These are phyloP conservation scores for Penicillium frequentans DNA, from an alignment of 2,329 filamentous ascomycete genomes.

Conservation along the genomic window DNA sequence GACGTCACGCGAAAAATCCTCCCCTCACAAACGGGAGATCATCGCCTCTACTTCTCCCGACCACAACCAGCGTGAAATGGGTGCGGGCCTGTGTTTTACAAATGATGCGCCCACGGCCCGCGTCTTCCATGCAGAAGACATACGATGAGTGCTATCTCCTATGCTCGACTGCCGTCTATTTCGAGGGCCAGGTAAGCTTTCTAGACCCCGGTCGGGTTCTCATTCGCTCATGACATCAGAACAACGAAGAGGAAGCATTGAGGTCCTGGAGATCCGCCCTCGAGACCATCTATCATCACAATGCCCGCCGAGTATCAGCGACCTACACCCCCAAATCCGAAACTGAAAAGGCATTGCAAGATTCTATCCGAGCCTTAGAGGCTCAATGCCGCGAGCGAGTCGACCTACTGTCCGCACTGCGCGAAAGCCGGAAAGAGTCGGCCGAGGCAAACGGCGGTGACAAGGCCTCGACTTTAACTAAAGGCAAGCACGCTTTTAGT, in stretches of 20 bases:
- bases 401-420: constrained; percentile 79
- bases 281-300: constrained; percentile 83
- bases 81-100: constrained; percentile 19
- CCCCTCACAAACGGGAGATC: constrained; percentile 25
- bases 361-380: constrained; percentile 80
- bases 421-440: constrained; percentile 60
- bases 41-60: constrained; percentile 17
- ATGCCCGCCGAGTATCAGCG: constrained; percentile 70
- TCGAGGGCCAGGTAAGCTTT: constrained; percentile 76
- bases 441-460: constrained; percentile 24
- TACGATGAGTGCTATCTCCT: constrained; percentile 96
- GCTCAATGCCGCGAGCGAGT: constrained; percentile 91
- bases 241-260: constrained; percentile 86
- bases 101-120: constrained; percentile 59
- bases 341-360: constrained; percentile 78
- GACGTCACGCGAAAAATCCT: constrained; percentile 35
- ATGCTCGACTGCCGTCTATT: constrained; percentile 94
- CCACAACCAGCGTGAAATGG: constrained; percentile 22
- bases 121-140: constrained; percentile 86
- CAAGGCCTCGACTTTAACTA: constrained; percentile 21
- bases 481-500: constrained; percentile 29
- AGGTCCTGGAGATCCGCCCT: constrained; percentile 87
- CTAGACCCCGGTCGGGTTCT: neutral
- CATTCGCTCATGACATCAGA: constrained; percentile 53
- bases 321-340: constrained; percentile 72